A percentile compares a stretch with the other conserved stretches of the same genome.
These are phyloP conservation scores for Flueggea neowawraea DNA, from an alignment of 441 rosid genomes.

Conservation along the genomic window DNA sequence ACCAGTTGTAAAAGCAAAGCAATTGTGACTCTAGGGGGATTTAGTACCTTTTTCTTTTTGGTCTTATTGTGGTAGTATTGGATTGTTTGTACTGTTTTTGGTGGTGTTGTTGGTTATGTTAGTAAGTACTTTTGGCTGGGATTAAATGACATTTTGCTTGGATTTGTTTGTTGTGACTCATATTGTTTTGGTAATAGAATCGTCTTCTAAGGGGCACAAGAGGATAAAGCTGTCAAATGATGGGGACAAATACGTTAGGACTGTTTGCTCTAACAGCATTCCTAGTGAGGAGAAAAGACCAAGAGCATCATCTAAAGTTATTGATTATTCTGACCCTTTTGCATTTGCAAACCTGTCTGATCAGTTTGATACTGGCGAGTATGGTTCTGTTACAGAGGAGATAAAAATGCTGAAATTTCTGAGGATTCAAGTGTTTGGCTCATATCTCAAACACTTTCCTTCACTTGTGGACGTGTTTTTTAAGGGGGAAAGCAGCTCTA, in stretches of 20 bases:
- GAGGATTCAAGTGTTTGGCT: slow-evolving; percentile 28
- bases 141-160: no score
- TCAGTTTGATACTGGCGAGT: slow-evolving; percentile 45
- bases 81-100: no score
- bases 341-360: slow-evolving; percentile 36
- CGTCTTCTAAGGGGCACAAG: not conserved
- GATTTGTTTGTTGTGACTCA: no score
- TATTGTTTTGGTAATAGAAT: not conserved
- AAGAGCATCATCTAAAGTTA: not conserved
- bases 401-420: slow-evolving; percentile 44
- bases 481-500: slow-evolving; percentile 9
- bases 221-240: not conserved
- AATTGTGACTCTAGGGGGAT: no score
- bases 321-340: slow-evolving; percentile 59
- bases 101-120: no score
- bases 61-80: no score
- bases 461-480: slow-evolving; percentile 11
- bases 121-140: no score
- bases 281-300: not conserved
- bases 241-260: not conserved
- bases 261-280: not conserved
- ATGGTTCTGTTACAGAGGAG: slow-evolving; percentile 65
- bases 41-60: no score
- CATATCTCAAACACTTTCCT: slow-evolving; percentile 28
- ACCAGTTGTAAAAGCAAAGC: no score